phyloP scores from a whole-genome alignment of 2,329 filamentous ascomycete genomes.

The Tolypocladium paradoxum region DNA sequence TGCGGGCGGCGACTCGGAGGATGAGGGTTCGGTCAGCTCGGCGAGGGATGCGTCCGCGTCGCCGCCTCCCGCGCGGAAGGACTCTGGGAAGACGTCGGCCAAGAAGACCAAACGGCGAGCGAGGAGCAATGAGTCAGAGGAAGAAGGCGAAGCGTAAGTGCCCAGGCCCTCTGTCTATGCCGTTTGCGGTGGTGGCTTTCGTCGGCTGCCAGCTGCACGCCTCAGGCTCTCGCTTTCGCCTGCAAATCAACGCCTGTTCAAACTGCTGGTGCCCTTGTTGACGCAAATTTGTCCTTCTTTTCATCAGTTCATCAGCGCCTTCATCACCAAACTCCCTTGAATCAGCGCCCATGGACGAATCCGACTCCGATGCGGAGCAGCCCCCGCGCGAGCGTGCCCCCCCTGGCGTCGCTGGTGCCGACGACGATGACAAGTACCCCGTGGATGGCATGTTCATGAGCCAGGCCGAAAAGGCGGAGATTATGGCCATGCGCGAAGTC shows the following conservation, averaged over 20 bases:
- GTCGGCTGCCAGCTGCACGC: not conserved
- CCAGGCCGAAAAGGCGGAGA: slow-evolving; percentile 61
- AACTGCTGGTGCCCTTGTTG: slow-evolving; percentile 1
- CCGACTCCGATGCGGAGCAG: slow-evolving; percentile 49
- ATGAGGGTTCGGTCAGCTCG: slow-evolving; percentile 42
- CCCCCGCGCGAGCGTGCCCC: slow-evolving; percentile 30
- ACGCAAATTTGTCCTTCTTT: not conserved
- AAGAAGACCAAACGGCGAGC: slow-evolving; percentile 41
- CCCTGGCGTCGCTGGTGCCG: slow-evolving; percentile 33
- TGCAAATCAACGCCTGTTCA: not conserved
- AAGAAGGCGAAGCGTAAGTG: slow-evolving; percentile 47
- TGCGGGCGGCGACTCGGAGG: slow-evolving; percentile 65
- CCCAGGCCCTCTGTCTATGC: not conserved
- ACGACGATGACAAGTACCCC: slow-evolving; percentile 62
- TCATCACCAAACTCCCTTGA: slow-evolving; percentile 64
- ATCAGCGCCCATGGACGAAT: slow-evolving; percentile 85
- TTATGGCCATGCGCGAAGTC: slow-evolving; percentile 81
- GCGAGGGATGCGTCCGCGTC: slow-evolving; percentile 46
- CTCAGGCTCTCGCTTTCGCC: not conserved
- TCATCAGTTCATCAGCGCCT: slow-evolving; percentile 53
- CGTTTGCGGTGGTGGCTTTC: not conserved
- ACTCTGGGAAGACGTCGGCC: slow-evolving; percentile 18
- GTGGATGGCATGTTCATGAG: slow-evolving; percentile 79
- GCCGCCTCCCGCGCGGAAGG: slow-evolving; percentile 27
- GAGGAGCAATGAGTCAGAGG: slow-evolving; percentile 37